Evolutionary conservation across 441 rosid species (phyloP).

Genomic region (Euphorbia neoarborescens): DNA sequence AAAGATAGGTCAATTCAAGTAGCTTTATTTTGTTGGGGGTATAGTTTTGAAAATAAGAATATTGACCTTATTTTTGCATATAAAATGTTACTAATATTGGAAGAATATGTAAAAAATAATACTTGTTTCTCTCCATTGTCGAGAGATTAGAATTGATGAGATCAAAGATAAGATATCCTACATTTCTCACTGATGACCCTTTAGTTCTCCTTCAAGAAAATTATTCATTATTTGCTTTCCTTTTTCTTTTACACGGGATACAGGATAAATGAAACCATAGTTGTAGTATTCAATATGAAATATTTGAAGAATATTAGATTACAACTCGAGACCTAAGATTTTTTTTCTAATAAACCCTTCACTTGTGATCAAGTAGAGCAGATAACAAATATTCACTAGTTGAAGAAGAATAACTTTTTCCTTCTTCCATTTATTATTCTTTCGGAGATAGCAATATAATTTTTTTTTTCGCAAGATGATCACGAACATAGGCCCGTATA

Average conservation of each 20-base stretch:
- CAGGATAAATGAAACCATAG: not conserved
- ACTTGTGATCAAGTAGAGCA: not conserved
- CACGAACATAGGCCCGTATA: too few species aligned
- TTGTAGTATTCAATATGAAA: not conserved
- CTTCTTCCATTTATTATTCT: not conserved
- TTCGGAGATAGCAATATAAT: not conserved
- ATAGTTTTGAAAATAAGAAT: not conserved
- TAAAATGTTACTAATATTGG: not conserved
- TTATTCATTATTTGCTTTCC: too few species aligned
- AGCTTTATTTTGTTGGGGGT: not conserved
- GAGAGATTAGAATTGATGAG: not conserved
- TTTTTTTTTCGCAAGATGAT: not conserved
- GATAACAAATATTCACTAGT: too few species aligned
- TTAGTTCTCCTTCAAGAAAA: too few species aligned
- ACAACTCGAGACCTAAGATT: not conserved
- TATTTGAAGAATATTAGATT: not conserved
- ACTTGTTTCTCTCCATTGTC: too few species aligned
- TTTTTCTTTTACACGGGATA: not conserved
- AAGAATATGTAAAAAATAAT: too few species aligned
- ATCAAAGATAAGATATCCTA: not conserved
- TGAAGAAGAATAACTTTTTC: not conserved
- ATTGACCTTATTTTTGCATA: not conserved
- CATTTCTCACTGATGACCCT: not conserved
- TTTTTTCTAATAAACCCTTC: not conserved
- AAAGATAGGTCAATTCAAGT: not conserved